These are phyloP conservation scores for Suhomyces yuchorum DNA, from an alignment of 1,139 yeast species.

Conservation along the genomic window DNA sequence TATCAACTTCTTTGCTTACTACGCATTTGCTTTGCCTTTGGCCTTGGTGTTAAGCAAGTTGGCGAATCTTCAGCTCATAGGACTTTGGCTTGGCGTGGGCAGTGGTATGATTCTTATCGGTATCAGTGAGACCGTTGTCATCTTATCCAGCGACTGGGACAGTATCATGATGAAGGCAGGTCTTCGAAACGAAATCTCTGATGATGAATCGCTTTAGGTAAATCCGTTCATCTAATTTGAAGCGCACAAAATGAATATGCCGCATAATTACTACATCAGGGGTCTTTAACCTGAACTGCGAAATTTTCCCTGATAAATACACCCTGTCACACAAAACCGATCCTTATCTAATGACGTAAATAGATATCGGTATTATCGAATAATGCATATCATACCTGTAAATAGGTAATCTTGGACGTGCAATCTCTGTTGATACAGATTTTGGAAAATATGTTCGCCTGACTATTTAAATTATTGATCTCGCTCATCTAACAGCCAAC, in stretches of 20 bases:
- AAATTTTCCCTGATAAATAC: not conserved
- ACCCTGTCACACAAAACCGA: not conserved
- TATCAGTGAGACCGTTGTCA: slow-evolving; percentile 50
- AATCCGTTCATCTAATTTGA: not conserved
- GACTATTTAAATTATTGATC: not conserved
- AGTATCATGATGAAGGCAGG: slow-evolving; percentile 37
- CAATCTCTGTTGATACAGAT: not conserved
- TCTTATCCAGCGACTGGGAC: slow-evolving; percentile 47
- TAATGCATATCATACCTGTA: slow-evolving; percentile 1
- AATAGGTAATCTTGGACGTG: not conserved
- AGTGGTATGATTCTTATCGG: slow-evolving; percentile 75
- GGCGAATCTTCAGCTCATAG: slow-evolving; percentile 55
- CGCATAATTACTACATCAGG: slow-evolving; percentile 1
- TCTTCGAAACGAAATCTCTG: slow-evolving; percentile 26
- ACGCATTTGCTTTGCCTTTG: slow-evolving; percentile 68
- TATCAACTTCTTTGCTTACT: slow-evolving; percentile 74
- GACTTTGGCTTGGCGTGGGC: slow-evolving; percentile 90
- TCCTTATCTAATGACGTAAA: slow-evolving; percentile 1
- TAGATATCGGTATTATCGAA: not conserved
- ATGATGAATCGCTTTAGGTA: slow-evolving; percentile 14
- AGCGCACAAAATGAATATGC: not conserved
- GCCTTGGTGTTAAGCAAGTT: slow-evolving; percentile 65
- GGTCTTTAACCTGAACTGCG: not conserved
- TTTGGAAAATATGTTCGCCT: not conserved
- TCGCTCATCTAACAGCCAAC: not conserved